phyloP scores from a whole-genome alignment of 305 asterid genomes.

The Petunia hybrid region DNA sequence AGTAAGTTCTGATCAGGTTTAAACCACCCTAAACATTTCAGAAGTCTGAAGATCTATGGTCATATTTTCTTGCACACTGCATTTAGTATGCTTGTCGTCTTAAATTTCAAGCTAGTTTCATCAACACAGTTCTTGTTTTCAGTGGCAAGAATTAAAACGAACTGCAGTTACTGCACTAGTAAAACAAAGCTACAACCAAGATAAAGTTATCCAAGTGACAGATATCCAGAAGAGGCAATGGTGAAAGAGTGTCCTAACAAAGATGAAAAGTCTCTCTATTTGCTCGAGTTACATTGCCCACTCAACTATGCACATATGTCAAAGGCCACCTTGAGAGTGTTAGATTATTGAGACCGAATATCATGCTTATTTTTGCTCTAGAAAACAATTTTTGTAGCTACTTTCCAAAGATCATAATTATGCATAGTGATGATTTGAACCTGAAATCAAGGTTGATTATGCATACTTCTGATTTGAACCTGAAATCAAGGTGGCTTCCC shows the following conservation, averaged over 20 bases:
- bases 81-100: background rate
- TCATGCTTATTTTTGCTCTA: slow-evolving; percentile 47
- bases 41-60: too few species aligned
- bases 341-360: slow-evolving; percentile 79
- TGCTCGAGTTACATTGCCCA: slow-evolving; percentile 65
- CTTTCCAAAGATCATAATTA: too few species aligned
- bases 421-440: too few species aligned
- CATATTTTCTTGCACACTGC: too few species aligned
- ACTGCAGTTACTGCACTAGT: slow-evolving; percentile 55
- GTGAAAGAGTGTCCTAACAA: slow-evolving; percentile 52
- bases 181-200: slow-evolving; percentile 57
- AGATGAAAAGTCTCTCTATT: slow-evolving; percentile 54
- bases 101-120: background rate
- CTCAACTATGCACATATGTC: slow-evolving; percentile 79
- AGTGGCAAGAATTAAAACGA: slow-evolving; percentile 71
- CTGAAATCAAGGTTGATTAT: too few species aligned
- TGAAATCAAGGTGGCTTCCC: too few species aligned
- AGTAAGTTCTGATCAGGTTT: slow-evolving; percentile 43
- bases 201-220: slow-evolving; percentile 52
- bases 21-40: background rate
- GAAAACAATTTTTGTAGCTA: background rate
- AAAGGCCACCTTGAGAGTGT: slow-evolving; percentile 39
- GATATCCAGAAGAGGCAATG: slow-evolving; percentile 61
- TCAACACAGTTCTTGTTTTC: background rate
- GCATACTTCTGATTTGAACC: too few species aligned